A percentile compares a stretch with the other conserved stretches of the same genome.
Conservation (phyloP, 108 stramenopile genomes). For the Mayamaea pseudoterrestris region DNA sequence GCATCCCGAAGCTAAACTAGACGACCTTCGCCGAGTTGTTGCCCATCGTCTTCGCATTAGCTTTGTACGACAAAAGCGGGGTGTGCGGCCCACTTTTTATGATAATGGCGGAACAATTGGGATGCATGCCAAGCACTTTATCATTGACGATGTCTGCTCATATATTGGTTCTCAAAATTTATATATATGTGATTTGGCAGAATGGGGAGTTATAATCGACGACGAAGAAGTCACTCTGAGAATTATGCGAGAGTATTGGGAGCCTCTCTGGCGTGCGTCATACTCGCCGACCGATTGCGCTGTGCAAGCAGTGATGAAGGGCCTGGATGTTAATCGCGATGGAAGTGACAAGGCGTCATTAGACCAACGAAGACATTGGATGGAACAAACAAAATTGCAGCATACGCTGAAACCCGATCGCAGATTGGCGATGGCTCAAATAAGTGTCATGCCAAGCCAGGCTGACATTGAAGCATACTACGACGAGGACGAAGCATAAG, state of each 20-base stretch:
- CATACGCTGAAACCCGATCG: too few relatives aligned
- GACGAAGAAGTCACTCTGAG: conserved; percentile 16
- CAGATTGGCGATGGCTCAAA: too few relatives aligned
- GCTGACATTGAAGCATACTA: too few relatives aligned
- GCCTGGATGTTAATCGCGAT: conserved; percentile 26
- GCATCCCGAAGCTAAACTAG: conserved; percentile 14
- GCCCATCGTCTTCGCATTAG: conserved; percentile 26
- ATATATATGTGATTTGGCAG: conserved; percentile 36
- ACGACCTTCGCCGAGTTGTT: conserved; percentile 17
- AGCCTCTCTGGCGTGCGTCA: conserved; percentile 22
- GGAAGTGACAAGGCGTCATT: too few relatives aligned
- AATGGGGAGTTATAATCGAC: conserved; percentile 34
- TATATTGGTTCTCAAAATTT: conserved; percentile 40
- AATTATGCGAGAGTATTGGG: conserved; percentile 24
- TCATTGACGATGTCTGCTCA: conserved; percentile 24
- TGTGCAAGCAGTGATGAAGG: conserved; percentile 27
- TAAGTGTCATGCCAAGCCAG: too few relatives aligned
- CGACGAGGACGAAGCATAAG: too few relatives aligned
- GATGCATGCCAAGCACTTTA: conserved; percentile 34
- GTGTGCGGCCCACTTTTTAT: conserved; percentile 10
- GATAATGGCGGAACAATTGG: conserved; percentile 25
- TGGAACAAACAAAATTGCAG: too few relatives aligned
- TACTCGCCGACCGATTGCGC: conserved; percentile 24
- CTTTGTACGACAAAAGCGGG: conserved; percentile 21
- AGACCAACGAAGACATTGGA: too few relatives aligned